Base-by-base conservation (phyloP, 2,329 filamentous ascomycete genomes). In the Mariannaea elegans region DNA sequence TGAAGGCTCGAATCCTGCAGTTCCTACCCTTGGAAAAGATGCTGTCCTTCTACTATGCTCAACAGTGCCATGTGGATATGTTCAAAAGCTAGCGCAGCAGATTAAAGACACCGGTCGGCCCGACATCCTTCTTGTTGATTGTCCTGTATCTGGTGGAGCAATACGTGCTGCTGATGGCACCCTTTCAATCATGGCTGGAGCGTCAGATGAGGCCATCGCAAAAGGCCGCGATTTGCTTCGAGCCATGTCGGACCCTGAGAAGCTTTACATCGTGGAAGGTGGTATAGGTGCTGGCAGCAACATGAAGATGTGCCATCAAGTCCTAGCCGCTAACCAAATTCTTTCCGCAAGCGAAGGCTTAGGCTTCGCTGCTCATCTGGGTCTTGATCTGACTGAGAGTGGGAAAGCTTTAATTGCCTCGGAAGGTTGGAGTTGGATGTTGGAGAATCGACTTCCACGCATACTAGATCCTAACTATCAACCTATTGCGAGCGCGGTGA, bases 101-200 rank as follows among this genome's bases (percentile, higher is more conserved):
- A 53, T 65, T 10, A 51, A 54, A 18, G 31, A 50, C 7, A 24
- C 24, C 9, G 61, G 63, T 4, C 51, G 63, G 3, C 36, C 46
- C 0, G 61, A 65, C 4, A 56, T 65, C 9, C 39, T 59, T 1
- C 45, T 65, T 0, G 49, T 94, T 49, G 71, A 73, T 44, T 68
- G 64, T 34, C 71, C 71, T 8, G 71, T 73, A 12, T 73, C 71
- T 2, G 71, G 71, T 3, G 71, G 71, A 12, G 68, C 69, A 2
- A 61, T 51, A 0, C 53, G 71, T 7, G 88, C 87, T 1, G 86
- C 84, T 1, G 81, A 86, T 46, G 87, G 88, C 2, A 89, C 87
- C 0, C 75, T 90, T 39, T 90, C 89, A 7, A 93, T 94, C 71
- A 92, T 94, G 85, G 89, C 89, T 0, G 87, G 87, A 2, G 89